Base-by-base conservation (phyloP, 2,329 filamentous ascomycete species). In the Phoma sp. region DNA sequence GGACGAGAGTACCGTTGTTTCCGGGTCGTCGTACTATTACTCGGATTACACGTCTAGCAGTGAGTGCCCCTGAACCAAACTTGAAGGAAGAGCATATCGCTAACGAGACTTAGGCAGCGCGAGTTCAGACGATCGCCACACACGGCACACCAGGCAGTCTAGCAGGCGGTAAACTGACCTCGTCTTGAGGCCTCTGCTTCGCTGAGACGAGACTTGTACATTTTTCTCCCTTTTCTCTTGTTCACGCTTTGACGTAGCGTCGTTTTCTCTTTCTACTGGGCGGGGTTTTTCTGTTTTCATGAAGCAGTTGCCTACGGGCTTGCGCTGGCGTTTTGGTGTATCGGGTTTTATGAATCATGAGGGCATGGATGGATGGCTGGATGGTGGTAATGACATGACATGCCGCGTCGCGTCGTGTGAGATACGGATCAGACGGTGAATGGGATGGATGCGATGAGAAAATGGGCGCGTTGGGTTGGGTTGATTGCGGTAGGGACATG, bases 11-110 rank as follows among this genome's bases (percentile, higher is more conserved):
- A 74, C 72, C 7, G 73, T 69, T 53, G 72, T 76, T 39, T 74
- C 71, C 15, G 76, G 75, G 43, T 74, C 66, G 19, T 65, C 62
- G n/a, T 70, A 74, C 53, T 77, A 76, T 45, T 77, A 76, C 60
- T 77, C 76, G 59, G 78, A 80, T 61, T 80, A 81, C 64, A 81
- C 80, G 31, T 80, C 76, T 61, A 70, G 74, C 50, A 81, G 79
- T 81, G 66, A 79, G 79, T 80, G 0, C n/a, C n/a, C n/a, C n/a
- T n/a, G n/a, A n/a, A n/a, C n/a, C n/a, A n/a, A n/a, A n/a, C n/a
- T n/a, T n/a, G 6, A 1, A 8, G 8, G 15, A 15, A 21, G 7
- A 24, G n/a, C 5, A 7, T 6, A 8, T 29, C 4, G 46, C 69
- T 71, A 63, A 70, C 61, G 52, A 54, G 17, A 8, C 13, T 33